phyloP scores from a whole-genome alignment of 2,329 filamentous ascomycete genomes.

The Colletotrichum sp. region DNA sequence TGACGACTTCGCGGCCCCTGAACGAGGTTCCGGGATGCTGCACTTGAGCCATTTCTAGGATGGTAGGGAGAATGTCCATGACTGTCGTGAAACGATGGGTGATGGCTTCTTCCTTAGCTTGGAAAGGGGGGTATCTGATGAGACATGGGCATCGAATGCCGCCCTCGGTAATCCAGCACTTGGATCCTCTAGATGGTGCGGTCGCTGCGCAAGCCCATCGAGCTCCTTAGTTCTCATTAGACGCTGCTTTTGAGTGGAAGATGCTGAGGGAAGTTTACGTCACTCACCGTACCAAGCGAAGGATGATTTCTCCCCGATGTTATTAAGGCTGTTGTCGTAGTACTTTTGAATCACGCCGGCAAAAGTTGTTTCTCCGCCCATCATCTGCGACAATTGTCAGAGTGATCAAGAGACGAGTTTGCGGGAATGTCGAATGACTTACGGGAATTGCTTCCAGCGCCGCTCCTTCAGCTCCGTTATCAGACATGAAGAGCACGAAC shows the following conservation, averaged over 20 bases:
- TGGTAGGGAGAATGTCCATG: slow-evolving; percentile 54
- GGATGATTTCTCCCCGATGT: slow-evolving; percentile 54
- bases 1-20: slow-evolving; percentile 51
- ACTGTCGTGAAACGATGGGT: slow-evolving; percentile 52
- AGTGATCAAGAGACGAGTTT: neutral
- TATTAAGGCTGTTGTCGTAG: slow-evolving; percentile 54
- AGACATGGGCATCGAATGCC: slow-evolving; percentile 42
- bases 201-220: slow-evolving; percentile 50
- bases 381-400: neutral
- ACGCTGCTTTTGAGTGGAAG: too few relatives aligned
- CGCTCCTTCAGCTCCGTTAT: slow-evolving; percentile 44
- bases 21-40: slow-evolving; percentile 42
- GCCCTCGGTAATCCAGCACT: neutral
- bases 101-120: slow-evolving; percentile 32
- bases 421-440: neutral
- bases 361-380: slow-evolving; percentile 1
- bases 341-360: slow-evolving; percentile 53
- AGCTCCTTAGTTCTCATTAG: slow-evolving; percentile 15
- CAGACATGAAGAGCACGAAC: slow-evolving; percentile 59
- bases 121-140: slow-evolving; percentile 29
- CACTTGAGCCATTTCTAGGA: slow-evolving; percentile 49
- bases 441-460: slow-evolving; percentile 13
- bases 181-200: slow-evolving; percentile 26
- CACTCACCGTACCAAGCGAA: slow-evolving; percentile 54
- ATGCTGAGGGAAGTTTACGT: neutral